Percentiles rank a stretch among this genome's conserved stretches.
These are phyloP conservation scores for Pseudogymnoascus sp. DNA, from an alignment of 2,329 filamentous ascomycete genomes.

Conservation along the genomic window DNA sequence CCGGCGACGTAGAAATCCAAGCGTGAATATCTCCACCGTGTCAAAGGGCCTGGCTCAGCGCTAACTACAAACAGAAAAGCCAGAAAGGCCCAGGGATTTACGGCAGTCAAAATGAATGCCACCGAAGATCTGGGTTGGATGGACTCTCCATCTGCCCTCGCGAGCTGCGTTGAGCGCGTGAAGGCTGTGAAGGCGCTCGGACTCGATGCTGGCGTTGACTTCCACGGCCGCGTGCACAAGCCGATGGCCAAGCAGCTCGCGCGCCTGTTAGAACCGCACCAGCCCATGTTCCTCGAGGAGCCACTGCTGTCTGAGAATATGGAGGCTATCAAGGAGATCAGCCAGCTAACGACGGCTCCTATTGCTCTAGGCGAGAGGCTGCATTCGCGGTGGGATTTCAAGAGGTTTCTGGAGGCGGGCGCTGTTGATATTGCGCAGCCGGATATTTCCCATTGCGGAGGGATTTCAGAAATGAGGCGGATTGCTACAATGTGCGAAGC, in stretches of 20 bases:
- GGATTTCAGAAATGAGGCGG: slow-evolving; percentile 60
- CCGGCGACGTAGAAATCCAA: slow-evolving; percentile 53
- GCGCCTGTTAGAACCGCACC: slow-evolving; percentile 54
- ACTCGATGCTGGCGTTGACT: slow-evolving; percentile 66
- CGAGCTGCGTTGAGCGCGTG: slow-evolving; percentile 56
- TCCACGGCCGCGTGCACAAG: slow-evolving; percentile 68
- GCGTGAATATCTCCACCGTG: slow-evolving; percentile 37
- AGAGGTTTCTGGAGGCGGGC: slow-evolving; percentile 58
- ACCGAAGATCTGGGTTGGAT: slow-evolving; percentile 70
- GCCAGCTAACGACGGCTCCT: slow-evolving; percentile 48
- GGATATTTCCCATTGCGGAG: slow-evolving; percentile 62
- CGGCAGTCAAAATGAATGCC: slow-evolving; percentile 68
- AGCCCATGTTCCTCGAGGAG: slow-evolving; percentile 69
- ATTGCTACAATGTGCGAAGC: slow-evolving; percentile 65
- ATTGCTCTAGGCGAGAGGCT: slow-evolving; percentile 66
- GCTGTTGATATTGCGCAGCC: slow-evolving; percentile 66
- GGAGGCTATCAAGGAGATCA: slow-evolving; percentile 54
- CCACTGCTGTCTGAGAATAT: slow-evolving; percentile 60
- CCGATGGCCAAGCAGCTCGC: slow-evolving; percentile 76
- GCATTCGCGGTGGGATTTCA: slow-evolving; percentile 64
- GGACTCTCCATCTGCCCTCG: slow-evolving; percentile 57
- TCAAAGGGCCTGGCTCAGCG: background rate
- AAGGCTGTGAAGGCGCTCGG: slow-evolving; percentile 60
- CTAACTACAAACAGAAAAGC: slow-evolving; percentile 37
- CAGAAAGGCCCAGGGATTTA: slow-evolving; percentile 53